Base-by-base conservation (phyloP, 352 stramenopile genomes). In the Albugo candida region DNA sequence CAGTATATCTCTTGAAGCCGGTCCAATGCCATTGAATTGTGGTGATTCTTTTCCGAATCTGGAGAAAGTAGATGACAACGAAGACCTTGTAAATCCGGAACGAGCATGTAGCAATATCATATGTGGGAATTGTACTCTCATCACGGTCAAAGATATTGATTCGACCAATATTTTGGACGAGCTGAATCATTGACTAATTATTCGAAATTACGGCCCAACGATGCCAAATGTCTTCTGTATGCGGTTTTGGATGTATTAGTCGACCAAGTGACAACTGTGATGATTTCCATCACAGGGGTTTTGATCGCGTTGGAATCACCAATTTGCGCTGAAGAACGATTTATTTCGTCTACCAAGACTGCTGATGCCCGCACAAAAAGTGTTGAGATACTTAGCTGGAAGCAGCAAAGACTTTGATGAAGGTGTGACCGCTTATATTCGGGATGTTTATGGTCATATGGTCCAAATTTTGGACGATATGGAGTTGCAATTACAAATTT, bases 171-270 rank as follows among this genome's bases (percentile, higher is more conserved):
- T 83, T 48, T 88, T 68, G 76, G 59, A 59, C 6, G 66, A 82
- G 45, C 51, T 93, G 5, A 85, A 74, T 19, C 60, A 70, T 2
- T 64, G 81, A 5, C 51, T 93, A 12, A 70, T 68, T 92, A 91
- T 61, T 92, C 81, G n/a, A 93, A 92, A 51, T 56, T 94, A 34
- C 70, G 81, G 11, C 76, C 91, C 53, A 91, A 91, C 48, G 71
- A 83, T 48, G 79, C 77, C 41, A 84, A 89, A 35, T 92, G 88
- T 45, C 68, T 94, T 18, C 67, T 81, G 5, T 92, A 94, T 52
- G 66, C 72, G 1, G 70, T 92, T 35, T 65, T 94, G 10, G 81
- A 94, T 56, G 72, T 86, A 51, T 77, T 89, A 41, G 77, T 92
- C 2, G 79, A 94, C 53, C 63, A 88, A 41, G 65, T 91, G 27